These are phyloP conservation scores for Heliamphora pulchella DNA, from an alignment of 179 eudicot genomes.

Conservation along the genomic window DNA sequence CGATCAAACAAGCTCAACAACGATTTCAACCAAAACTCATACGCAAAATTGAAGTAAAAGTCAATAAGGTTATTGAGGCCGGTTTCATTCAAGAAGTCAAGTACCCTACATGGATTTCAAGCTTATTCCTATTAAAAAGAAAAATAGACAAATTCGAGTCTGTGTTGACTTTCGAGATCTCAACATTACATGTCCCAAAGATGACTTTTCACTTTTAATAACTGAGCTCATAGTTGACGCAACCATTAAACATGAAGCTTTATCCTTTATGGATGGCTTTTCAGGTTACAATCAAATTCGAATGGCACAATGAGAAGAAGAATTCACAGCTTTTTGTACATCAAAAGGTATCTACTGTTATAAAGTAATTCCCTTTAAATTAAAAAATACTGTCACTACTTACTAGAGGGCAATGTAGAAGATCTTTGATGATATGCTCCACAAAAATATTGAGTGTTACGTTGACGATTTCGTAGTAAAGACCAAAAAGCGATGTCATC, in stretches of 20 bases:
- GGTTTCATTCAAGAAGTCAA: background rate
- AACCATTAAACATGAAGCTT: background rate
- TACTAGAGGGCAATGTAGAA: background rate
- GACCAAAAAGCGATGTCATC: background rate
- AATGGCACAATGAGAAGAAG: background rate
- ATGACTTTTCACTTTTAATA: background rate
- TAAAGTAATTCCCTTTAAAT: background rate
- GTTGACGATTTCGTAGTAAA: background rate
- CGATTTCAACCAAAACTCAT: background rate
- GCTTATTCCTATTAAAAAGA: background rate
- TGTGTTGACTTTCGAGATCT: background rate
- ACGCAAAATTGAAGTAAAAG: background rate
- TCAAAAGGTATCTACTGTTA: background rate
- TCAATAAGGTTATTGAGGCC: background rate
- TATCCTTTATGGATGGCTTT: background rate
- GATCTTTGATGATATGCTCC: background rate
- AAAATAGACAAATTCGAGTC: background rate
- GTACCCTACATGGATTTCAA: background rate
- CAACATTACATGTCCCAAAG: background rate
- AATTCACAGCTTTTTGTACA: background rate
- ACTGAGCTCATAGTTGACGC: background rate
- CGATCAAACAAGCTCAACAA: background rate
- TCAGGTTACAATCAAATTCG: background rate
- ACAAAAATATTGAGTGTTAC: background rate
- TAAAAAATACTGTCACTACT: background rate